Base-by-base conservation (phyloP, 257 asterid species). In the Eucommia ulmoides region DNA sequence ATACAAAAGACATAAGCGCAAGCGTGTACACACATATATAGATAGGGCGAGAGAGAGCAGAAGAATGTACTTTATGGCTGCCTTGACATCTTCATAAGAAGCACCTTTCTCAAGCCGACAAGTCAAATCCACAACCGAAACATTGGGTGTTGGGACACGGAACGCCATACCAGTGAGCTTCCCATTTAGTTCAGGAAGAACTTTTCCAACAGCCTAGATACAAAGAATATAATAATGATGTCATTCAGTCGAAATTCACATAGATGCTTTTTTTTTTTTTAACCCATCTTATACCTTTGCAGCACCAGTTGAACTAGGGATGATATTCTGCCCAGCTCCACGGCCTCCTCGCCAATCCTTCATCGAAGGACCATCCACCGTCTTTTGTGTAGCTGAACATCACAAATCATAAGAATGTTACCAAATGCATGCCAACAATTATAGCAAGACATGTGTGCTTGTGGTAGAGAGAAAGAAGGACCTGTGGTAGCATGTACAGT, bases 321-420 rank as follows among this genome's bases (percentile, higher is more conserved):
- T 91, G 68, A 91, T 91, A 67, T 91, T 91, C 67, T 91, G 99
- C 20, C 78, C 87, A 48, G 97, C 99, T 67, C 99, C 99, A 47
- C 99, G 96, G 53, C 99, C 99, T 57, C 99, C 99, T 15, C 97
- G 60, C 99, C 99, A 91, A 63, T 91, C 99, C 74, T 91, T 91
- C 99, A 61, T 83, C 23, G 99, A 91, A 63, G 97, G 97, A 22
- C 99, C 99, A 62, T 91, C 99, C 44, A 91, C 99, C 22, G 99
- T 81, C 83, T 91, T 83, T 63, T 91, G 97, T 22, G 99, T 91
- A 68, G 99, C 99, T 91, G 81, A 59, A 62, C 54, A 70, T 47
- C 47, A 52, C 59, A 67, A 8, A 6, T 20, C 62, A 66, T 33
- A 50, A 61, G 22, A 51, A 23, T 2, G 26, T 45, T 45, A 54